Conservation (phyloP, 1,139 yeast species). For the Hanseniaspora uvarum region DNA sequence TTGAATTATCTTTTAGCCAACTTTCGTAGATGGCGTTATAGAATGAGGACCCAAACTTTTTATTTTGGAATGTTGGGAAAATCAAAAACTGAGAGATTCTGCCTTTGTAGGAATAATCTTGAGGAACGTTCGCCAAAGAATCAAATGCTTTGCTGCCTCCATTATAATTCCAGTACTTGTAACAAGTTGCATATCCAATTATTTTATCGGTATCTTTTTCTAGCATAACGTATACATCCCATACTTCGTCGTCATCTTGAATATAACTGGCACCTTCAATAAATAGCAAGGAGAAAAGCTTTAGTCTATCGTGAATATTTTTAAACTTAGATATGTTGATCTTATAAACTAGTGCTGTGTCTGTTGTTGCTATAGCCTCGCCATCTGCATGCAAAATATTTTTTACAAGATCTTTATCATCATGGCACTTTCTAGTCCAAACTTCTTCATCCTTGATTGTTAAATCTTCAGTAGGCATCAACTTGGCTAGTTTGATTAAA, state of each 20-base stretch:
- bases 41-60: conserved; percentile 57
- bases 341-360: conserved; percentile 30
- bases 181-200: conserved; percentile 74
- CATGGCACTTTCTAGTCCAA: conserved; percentile 52
- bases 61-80: conserved; percentile 68
- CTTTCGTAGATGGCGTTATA: conserved; percentile 45
- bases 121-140: conserved; percentile 38
- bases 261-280: conserved; percentile 93
- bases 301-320: conserved; percentile 56
- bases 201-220: conserved; percentile 33
- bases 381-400: conserved; percentile 26
- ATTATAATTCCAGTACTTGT: conserved; percentile 71
- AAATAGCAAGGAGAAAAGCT: conserved; percentile 66
- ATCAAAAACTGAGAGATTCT: conserved; percentile 82
- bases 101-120: conserved; percentile 14
- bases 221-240: conserved; percentile 47
- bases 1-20: conserved; percentile 46
- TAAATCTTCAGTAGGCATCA: conserved; percentile 48
- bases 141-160: conserved; percentile 49
- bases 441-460: conserved; percentile 50
- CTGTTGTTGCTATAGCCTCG: conserved; percentile 27
- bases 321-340: conserved; percentile 30
- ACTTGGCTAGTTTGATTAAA: conserved; percentile 39
- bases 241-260: conserved; percentile 59
- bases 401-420: conserved; percentile 48